Percentiles rank a stretch among this genome's conserved stretches.
Conservation (phyloP, 2,329 filamentous ascomycete species). For the Cylindrodendrum hubeiense region DNA sequence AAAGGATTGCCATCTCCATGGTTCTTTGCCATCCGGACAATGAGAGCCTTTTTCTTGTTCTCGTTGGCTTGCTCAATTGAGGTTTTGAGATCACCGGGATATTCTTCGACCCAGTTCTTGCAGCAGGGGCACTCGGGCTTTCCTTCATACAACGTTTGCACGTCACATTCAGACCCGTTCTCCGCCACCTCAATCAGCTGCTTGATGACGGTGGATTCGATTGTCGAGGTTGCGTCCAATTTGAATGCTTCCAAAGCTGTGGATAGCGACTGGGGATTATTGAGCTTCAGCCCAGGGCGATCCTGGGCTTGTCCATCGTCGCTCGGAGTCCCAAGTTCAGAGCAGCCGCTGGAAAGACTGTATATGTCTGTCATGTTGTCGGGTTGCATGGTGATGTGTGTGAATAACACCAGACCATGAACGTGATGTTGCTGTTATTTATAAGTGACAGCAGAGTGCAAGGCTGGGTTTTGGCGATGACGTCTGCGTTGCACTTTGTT, state of each 20-base stretch:
- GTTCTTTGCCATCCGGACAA: conserved; percentile 28
- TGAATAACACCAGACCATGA: not conserved
- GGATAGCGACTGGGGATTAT: not conserved
- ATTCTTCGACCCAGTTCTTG: not conserved
- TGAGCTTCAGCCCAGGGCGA: not conserved
- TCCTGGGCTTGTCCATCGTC: not conserved
- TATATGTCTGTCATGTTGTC: not conserved
- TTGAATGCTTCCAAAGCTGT: not conserved
- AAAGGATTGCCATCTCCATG: conserved; percentile 16
- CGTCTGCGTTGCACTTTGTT: not conserved
- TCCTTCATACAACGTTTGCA: not conserved
- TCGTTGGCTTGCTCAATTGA: conserved; percentile 16
- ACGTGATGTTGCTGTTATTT: not conserved
- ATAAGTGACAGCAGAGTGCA: not conserved
- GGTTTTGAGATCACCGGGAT: conserved; percentile 4
- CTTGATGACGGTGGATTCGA: not conserved
- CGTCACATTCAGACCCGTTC: not conserved
- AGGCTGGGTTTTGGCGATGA: too few relatives aligned
- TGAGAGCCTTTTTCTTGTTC: conserved; percentile 25
- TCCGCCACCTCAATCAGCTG: not conserved
- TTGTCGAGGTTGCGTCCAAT: not conserved
- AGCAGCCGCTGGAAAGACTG: not conserved
- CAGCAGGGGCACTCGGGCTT: not conserved
- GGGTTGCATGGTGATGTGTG: not conserved
- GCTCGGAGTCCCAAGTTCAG: not conserved